Evolutionary conservation across 1,139 yeast species (phyloP), one percentile per base, ranked within the genome.

Genomic region (Kodamaea sp.): DNA sequence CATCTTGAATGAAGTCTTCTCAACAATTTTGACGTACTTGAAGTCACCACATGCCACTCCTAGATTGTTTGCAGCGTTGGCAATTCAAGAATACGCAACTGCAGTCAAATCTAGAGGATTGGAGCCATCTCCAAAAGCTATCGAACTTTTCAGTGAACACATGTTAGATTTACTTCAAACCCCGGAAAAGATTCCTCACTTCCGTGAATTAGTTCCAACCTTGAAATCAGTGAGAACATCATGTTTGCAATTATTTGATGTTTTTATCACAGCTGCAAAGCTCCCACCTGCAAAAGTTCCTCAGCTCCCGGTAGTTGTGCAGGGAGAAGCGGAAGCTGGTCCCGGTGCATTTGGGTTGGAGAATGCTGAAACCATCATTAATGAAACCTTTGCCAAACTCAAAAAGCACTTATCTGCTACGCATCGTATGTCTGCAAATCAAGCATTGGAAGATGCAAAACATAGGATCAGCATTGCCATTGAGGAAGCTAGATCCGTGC

Each of bases 251-350:
- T 62, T 94, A 35, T 78, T 89, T 47, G 81, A 82, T 39, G 80
- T 85, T 2, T 88, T 90, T 57, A 75, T 81, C 22, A 89, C 83
- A 31, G 74, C 73, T 20, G 96, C 94, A 5, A 83, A 83, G 57
- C 60, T 89, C 12, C 70, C 94, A 2, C 77, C 81, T n/a, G 72
- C 78, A 25, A 87, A 85, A 55, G 61, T 89, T 10, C 97, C 97
- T 0, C 85, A 80, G 39, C 61, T 94, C 22, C 95, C 98, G 0
- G 81, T 88, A 5, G 81, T 90, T 12, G 96, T 90, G 4, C 94
- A 88, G 57, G 98, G 98, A 22, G 98, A 92, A 55, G 71, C 81
- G 1, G 96, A 87, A 43, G 96, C 97, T 4, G 97, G 97, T 1
- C 90, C 96, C 1, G 90, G 83, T 47, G 97, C 97, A 0, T 94